Evolutionary conservation across 106 monocot genomes (phyloP).

Genomic region (Ottelia alismoides): DNA sequence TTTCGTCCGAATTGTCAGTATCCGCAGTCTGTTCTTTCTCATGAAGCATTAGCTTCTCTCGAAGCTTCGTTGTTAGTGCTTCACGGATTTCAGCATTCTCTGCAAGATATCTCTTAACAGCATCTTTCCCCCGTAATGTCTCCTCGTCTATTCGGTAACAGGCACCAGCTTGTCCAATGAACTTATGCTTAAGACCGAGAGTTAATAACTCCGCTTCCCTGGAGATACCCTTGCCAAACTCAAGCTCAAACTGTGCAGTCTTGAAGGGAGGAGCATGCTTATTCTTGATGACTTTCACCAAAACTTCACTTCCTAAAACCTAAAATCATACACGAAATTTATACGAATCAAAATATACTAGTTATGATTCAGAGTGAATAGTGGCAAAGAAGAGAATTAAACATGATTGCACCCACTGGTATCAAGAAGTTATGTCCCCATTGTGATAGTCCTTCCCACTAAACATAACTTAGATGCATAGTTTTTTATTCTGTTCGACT

Average conservation of each 20-base stretch:
- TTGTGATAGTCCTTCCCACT: too few relatives aligned
- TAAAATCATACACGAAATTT: too few relatives aligned
- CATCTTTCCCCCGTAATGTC: slow-evolving; percentile 75
- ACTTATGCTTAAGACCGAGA: slow-evolving; percentile 48
- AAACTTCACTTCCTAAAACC: slow-evolving; percentile 74
- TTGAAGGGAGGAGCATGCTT: slow-evolving; percentile 97
- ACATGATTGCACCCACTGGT: too few relatives aligned
- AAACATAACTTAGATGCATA: too few relatives aligned
- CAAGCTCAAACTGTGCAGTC: slow-evolving; percentile 77
- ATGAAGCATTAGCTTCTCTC: slow-evolving; percentile 25
- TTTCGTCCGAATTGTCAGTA: slow-evolving; percentile 11
- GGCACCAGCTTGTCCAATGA: slow-evolving; percentile 37
- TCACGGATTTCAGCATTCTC: slow-evolving; percentile 36
- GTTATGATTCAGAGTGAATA: too few relatives aligned
- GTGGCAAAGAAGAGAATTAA: too few relatives aligned
- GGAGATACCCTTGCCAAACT: slow-evolving; percentile 83
- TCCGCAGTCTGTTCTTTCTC: slow-evolving; percentile 14
- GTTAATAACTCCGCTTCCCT: slow-evolving; percentile 72
- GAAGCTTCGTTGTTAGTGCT: slow-evolving; percentile 42
- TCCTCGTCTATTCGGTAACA: slow-evolving; percentile 38
- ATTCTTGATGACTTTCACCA: slow-evolving; percentile 96
- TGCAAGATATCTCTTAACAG: slow-evolving; percentile 38
- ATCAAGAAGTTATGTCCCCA: too few relatives aligned
- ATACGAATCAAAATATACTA: too few relatives aligned
- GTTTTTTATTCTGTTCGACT: too few relatives aligned